phyloP scores from a whole-genome alignment of 106 monocot species.

The Dendrobium catenatum region DNA sequence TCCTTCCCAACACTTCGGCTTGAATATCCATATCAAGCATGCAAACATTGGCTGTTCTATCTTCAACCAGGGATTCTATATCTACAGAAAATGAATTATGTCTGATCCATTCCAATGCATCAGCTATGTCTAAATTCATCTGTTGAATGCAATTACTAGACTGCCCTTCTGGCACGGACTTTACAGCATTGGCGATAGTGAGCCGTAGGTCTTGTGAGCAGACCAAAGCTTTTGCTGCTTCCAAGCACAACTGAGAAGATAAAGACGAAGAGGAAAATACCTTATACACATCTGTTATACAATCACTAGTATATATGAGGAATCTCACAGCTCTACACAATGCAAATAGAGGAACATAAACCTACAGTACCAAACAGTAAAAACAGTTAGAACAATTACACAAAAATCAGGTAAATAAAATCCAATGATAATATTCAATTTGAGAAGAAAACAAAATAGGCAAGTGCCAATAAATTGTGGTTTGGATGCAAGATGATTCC shows the following conservation, averaged over 20 bases:
- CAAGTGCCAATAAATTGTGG: neutral
- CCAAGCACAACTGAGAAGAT: constrained; percentile 26
- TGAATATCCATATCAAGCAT: constrained; percentile 21
- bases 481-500: neutral
- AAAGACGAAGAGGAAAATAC: constrained; percentile 27
- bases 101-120: constrained; percentile 67
- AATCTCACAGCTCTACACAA: constrained; percentile 71
- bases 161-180: constrained; percentile 85
- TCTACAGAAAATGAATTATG: neutral
- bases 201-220: constrained; percentile 37
- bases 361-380: constrained; percentile 42
- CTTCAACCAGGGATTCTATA: constrained; percentile 12
- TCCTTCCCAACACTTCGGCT: constrained; percentile 49
- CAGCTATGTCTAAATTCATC: constrained; percentile 47
- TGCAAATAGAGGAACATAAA: constrained; percentile 59
- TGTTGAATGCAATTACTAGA: constrained; percentile 51
- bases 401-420: neutral
- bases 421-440: neutral
- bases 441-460: neutral
- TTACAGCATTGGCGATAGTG: constrained; percentile 51
- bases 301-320: constrained; percentile 18
- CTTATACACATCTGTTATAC: constrained; percentile 15
- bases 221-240: constrained; percentile 38
- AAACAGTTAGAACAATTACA: neutral
- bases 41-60: neutral